Evolutionary conservation across 2,329 filamentous ascomycete species (phyloP).

Genomic region (Cercospora zeina): DNA sequence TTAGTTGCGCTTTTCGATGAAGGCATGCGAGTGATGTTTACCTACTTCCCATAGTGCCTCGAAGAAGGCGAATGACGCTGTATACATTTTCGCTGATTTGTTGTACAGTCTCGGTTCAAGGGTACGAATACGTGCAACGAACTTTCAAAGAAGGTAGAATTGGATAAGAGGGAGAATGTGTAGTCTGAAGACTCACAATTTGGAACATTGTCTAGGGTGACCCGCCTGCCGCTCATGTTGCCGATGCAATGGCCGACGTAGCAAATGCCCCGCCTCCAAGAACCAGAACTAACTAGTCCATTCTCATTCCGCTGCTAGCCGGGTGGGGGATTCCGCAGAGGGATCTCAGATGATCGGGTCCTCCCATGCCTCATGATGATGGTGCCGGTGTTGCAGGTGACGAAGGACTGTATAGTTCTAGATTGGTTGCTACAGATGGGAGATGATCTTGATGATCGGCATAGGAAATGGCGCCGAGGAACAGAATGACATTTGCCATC

Average conservation of each 20-base stretch:
- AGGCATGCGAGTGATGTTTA: background rate
- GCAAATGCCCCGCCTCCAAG: background rate
- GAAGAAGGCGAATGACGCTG: conserved; percentile 78
- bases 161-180: background rate
- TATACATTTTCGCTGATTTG: conserved; percentile 52
- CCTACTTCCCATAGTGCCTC: conserved; percentile 72
- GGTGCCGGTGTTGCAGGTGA: too few relatives aligned
- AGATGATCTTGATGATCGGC: too few relatives aligned
- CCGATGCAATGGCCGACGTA: background rate
- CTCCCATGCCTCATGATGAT: too few relatives aligned
- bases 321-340: background rate
- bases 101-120: background rate
- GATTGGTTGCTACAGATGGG: too few relatives aligned
- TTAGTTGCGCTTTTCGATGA: background rate
- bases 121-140: background rate
- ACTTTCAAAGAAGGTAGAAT: background rate
- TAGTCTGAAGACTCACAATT: background rate
- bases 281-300: background rate
- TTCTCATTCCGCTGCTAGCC: background rate
- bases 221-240: background rate
- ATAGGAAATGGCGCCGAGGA: too few relatives aligned
- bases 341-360: too few relatives aligned
- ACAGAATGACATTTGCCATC: too few relatives aligned
- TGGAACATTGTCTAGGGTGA: background rate
- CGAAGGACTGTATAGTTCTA: too few relatives aligned